phyloP scores from a whole-genome alignment of 2,329 filamentous ascomycete species.

The Fusarium sp. region DNA sequence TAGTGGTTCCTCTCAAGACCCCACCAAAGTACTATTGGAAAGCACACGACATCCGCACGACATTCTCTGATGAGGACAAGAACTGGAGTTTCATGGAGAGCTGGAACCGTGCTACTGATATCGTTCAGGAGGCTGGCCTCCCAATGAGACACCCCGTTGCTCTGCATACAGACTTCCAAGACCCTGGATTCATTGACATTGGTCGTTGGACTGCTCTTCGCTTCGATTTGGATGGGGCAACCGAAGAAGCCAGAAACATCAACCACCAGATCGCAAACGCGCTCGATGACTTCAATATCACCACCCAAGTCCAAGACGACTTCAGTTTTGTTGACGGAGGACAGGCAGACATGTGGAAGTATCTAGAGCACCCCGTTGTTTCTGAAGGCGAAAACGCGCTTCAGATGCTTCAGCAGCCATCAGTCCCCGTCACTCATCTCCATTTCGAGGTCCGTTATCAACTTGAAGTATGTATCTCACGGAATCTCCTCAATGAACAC shows the following conservation, averaged over 20 bases:
- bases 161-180: slow-evolving; percentile 51
- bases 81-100: slow-evolving; percentile 56
- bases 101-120: slow-evolving; percentile 63
- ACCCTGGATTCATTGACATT: slow-evolving; percentile 58
- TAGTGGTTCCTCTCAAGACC: slow-evolving; percentile 61
- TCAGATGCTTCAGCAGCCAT: slow-evolving; percentile 43
- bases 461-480: slow-evolving; percentile 91
- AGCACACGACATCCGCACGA: slow-evolving; percentile 46
- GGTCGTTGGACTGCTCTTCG: slow-evolving; percentile 68
- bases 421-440: slow-evolving; percentile 53
- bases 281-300: slow-evolving; percentile 79
- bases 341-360: slow-evolving; percentile 47
- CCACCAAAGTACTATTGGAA: slow-evolving; percentile 63
- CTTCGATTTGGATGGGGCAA: slow-evolving; percentile 53
- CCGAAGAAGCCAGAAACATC: slow-evolving; percentile 49
- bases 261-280: slow-evolving; percentile 58
- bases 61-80: slow-evolving; percentile 48
- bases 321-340: slow-evolving; percentile 54
- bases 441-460: slow-evolving; percentile 85
- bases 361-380: slow-evolving; percentile 44
- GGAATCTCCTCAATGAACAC: slow-evolving; percentile 79
- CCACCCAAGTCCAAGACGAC: slow-evolving; percentile 53
- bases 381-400: slow-evolving; percentile 40
- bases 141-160: slow-evolving; percentile 53
- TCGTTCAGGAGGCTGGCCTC: slow-evolving; percentile 52